phyloP scores from a whole-genome alignment of 139 green algal genomes.

The Picochlorum sp. region DNA sequence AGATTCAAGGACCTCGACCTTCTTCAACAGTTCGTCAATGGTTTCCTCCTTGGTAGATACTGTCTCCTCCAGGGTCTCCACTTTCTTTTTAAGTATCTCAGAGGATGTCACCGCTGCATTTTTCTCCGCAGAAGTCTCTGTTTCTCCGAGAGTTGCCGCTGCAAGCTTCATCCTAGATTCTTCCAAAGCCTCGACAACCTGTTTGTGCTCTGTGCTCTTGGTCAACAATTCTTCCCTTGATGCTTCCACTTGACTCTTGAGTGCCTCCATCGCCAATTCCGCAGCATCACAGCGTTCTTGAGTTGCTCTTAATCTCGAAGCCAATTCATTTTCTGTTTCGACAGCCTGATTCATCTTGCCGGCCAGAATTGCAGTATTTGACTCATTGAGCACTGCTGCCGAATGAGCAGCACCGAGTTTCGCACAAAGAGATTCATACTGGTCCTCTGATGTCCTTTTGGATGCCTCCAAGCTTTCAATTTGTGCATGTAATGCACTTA shows the following conservation, averaged over 20 bases:
- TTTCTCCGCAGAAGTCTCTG: not conserved
- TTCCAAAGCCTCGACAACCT: not conserved
- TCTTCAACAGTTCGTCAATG: not conserved
- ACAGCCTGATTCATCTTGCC: not conserved
- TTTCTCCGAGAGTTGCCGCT: not conserved
- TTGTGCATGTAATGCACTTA: constrained; percentile 1
- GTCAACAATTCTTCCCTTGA: not conserved
- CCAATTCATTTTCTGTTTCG: not conserved
- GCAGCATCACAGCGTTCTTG: constrained; percentile 8
- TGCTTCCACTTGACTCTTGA: constrained; percentile 10
- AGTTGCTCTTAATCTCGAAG: not conserved
- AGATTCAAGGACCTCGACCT: not conserved
- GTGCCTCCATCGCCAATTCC: not conserved
- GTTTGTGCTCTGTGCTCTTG: not conserved
- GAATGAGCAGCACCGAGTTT: not conserved
- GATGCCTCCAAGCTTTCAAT: not conserved
- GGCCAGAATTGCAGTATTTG: not conserved
- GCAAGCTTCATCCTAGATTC: not conserved
- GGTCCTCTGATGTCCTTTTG: not conserved
- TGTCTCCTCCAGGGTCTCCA: not conserved
- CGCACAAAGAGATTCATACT: constrained; percentile 1
- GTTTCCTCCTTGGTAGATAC: not conserved
- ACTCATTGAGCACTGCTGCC: not conserved
- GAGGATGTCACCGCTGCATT: not conserved
- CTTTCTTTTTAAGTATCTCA: not conserved